Evolutionary conservation across 2,329 filamentous ascomycete species (phyloP).

Genomic region (Beauveria asiatica): DNA sequence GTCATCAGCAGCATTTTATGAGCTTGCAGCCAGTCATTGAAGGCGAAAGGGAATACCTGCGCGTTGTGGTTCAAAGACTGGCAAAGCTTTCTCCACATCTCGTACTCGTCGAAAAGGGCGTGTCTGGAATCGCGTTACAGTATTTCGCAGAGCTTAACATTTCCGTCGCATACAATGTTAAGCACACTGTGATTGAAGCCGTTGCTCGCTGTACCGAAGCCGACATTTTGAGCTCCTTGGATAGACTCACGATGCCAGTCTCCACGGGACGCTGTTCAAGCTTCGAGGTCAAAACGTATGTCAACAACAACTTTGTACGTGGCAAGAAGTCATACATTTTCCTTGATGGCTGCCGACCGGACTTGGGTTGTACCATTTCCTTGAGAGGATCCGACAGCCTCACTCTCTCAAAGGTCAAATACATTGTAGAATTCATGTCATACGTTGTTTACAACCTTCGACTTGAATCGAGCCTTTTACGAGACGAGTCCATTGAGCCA

Average conservation of each 20-base stretch:
- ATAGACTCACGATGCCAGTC: slow-evolving; percentile 70
- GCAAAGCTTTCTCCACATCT: slow-evolving; percentile 76
- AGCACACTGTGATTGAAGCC: slow-evolving; percentile 88
- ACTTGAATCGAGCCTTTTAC: slow-evolving; percentile 86
- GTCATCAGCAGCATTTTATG: slow-evolving; percentile 87
- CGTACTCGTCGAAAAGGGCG: slow-evolving; percentile 83
- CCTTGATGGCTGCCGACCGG: slow-evolving; percentile 78
- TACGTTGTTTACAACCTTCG: slow-evolving; percentile 98
- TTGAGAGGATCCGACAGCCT: slow-evolving; percentile 70
- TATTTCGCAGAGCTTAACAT: slow-evolving; percentile 84
- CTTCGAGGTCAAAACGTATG: slow-evolving; percentile 93
- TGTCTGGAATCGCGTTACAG: slow-evolving; percentile 83
- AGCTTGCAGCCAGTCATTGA: slow-evolving; percentile 93
- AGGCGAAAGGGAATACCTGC: slow-evolving; percentile 88
- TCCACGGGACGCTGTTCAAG: slow-evolving; percentile 72
- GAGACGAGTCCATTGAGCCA: slow-evolving; percentile 83
- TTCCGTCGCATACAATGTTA: slow-evolving; percentile 92
- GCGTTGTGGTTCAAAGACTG: slow-evolving; percentile 87
- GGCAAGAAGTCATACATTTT: slow-evolving; percentile 94
- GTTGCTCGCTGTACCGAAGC: slow-evolving; percentile 89
- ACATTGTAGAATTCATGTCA: slow-evolving; percentile 96
- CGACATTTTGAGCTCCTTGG: slow-evolving; percentile 86
- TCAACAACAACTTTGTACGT: slow-evolving; percentile 64
- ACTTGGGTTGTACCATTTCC: slow-evolving; percentile 90
- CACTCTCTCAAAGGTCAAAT: slow-evolving; percentile 71